Percentiles rank a stretch among this genome's conserved stretches.
Conservation (phyloP, 108 stramenopile genomes). For the Nitzschia inconspicua region DNA sequence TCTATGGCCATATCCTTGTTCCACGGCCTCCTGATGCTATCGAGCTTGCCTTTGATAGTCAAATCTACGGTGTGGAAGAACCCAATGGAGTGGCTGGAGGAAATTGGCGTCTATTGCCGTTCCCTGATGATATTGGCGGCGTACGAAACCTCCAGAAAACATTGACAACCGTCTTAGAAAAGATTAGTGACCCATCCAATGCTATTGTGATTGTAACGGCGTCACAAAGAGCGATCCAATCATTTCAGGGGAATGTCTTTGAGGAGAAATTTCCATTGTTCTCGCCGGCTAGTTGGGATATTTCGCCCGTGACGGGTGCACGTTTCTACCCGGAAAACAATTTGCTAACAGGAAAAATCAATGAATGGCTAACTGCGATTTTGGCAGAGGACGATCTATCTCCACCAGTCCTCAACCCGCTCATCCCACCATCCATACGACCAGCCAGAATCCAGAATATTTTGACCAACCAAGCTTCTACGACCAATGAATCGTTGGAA, state of each 20-base stretch:
- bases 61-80: slow-evolving; percentile 54
- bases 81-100: slow-evolving; percentile 45
- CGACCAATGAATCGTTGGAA: neutral
- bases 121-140: slow-evolving; percentile 34
- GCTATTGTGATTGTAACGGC: slow-evolving; percentile 61
- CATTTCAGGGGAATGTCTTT: slow-evolving; percentile 20
- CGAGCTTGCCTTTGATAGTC: slow-evolving; percentile 73
- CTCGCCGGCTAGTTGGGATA: slow-evolving; percentile 51
- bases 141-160: slow-evolving; percentile 33
- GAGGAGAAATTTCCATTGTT: slow-evolving; percentile 45
- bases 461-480: neutral
- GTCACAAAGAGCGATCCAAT: slow-evolving; percentile 45
- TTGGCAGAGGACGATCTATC: slow-evolving; percentile 50
- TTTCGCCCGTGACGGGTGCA: slow-evolving; percentile 56
- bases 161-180: slow-evolving; percentile 33
- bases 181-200: slow-evolving; percentile 51
- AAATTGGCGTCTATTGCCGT: slow-evolving; percentile 59
- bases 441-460: slow-evolving; percentile 8
- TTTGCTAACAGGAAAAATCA: slow-evolving; percentile 34
- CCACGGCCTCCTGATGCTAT: slow-evolving; percentile 75
- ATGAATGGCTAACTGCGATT: slow-evolving; percentile 42
- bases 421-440: slow-evolving; percentile 54
- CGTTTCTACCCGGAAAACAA: slow-evolving; percentile 52
- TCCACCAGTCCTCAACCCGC: slow-evolving; percentile 65
- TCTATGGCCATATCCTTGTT: slow-evolving; percentile 64